Evolutionary conservation across 2,329 filamentous ascomycete species (phyloP), one percentile per base, ranked within the genome.

Genomic region (Aspergillus quadrilineatus): DNA sequence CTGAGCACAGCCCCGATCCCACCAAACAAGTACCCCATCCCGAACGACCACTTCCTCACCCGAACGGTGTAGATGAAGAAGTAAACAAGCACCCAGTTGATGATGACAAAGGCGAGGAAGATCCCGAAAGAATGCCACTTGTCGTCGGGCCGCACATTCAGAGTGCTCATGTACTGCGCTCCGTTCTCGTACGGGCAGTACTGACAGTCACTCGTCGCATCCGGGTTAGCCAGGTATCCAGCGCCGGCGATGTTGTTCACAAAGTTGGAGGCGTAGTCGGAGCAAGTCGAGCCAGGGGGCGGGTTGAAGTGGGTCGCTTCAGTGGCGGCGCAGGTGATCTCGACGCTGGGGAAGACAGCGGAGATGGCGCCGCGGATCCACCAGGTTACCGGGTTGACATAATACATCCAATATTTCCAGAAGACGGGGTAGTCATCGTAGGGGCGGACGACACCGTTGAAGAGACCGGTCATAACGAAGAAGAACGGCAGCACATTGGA

Each of bases 1-100:
- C 26, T n/a, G 12, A 41, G 57, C 60, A 52, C 64, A 63, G 59
- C 63, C 65, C 78, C 80, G n/a, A 79, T 50, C 1, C 60, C 62
- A 1, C 77, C 75, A 67, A 86, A 86, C 2, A 89, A 28, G 43
- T 73, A 75, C 0, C 83, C 83, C 56, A 90, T 79, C 0, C 88
- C 89, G 71, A 91, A 91, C 22, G 74, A 82, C 87, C 87, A 91
- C 6, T 86, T 82, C 61, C 80, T 81, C 53, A 91, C 83, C 15
- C 89, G 80, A 6, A 90, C 86, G 2, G 84, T 87, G 73, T 88
- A 92, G 55, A 91, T 85, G 67, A 92, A 90, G 73, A 90, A 89
- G 69, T 89, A 89, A 1, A 90, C 87, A 53, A 91, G 71, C 41
- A 80, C 75, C 85, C 85, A 90, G 67, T 90, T 91, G 50, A 83